Base-by-base conservation (phyloP, 768 basidiomycete genomes). In the Clavulina sp. region DNA sequence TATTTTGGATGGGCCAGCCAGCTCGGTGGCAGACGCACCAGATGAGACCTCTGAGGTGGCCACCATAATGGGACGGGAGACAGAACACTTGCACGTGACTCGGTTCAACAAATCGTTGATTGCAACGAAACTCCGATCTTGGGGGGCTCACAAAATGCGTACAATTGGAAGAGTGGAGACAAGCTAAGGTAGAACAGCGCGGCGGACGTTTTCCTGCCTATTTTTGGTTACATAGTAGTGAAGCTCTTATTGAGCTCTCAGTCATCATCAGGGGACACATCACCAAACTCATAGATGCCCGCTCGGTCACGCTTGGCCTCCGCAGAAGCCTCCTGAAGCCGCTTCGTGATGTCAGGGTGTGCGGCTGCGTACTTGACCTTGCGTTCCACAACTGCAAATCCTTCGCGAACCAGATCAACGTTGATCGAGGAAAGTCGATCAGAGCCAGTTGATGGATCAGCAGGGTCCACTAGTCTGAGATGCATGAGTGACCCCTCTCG, bases 231-330 rank as follows among this genome's bases (percentile, higher is more conserved):
- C n/a, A n/a, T n/a, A n/a, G n/a, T n/a, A n/a, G n/a, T n/a, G n/a
- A n/a, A n/a, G n/a, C n/a, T n/a, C n/a, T n/a, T 16, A 46, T 46
- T 46, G 16, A 16, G 13, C 13, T 13, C 9, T 13, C 26, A 46
- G 7, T 49, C 6, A 34, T 87, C 81, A 52, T 88, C 85, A 62
- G 88, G 85, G 57, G 85, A 84, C 9, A 88, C 72, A 63, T 89
- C 86, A n/a, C 87, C 87, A 61, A 84, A 83, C 67, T 91, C 87
- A 60, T 84, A 91, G 76, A 87, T 86, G 32, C 87, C 86, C 50
- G 72, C 65, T 9, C 87, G 76, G 52, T 78, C 78, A 49, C 73
- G 70, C 65, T 87, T 88, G 7, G 88, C 88, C 19, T 70, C 70
- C 21, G 63, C 59, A 31, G 80, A 63, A 2, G 78, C 74, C 19